A percentile compares a stretch with the other conserved stretches of the same genome.
phyloP scores from a whole-genome alignment of 495 filamentous ascomycete genomes.

The Penicillium waksmanii region DNA sequence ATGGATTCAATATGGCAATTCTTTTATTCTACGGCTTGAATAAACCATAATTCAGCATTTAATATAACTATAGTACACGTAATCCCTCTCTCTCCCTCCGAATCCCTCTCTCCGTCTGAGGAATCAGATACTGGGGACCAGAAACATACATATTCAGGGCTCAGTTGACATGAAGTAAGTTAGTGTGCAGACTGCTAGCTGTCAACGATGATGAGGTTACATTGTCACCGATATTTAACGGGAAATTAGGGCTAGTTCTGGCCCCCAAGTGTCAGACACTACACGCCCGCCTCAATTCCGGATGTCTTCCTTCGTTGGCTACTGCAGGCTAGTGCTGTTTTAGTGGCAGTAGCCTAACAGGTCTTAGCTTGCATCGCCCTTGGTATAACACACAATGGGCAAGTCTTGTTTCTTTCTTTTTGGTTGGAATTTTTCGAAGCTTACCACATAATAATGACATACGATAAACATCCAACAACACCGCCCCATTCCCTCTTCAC shows the following conservation, averaged over 20 bases:
- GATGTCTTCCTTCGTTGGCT: background rate
- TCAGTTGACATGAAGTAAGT: no score
- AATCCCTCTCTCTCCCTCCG: no score
- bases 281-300: background rate
- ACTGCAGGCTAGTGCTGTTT: background rate
- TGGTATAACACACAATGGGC: background rate
- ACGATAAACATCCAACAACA: background rate
- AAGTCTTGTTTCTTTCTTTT: background rate
- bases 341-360: background rate
- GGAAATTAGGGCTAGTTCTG: background rate
- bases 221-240: background rate
- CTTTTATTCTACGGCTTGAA: no score
- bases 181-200: background rate
- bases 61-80: no score
- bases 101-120: no score
- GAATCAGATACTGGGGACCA: no score
- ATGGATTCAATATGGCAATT: no score
- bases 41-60: no score
- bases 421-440: background rate
- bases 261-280: background rate
- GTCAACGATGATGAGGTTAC: background rate
- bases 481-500: background rate
- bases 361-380: background rate
- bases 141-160: no score
- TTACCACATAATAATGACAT: background rate